Evolutionary conservation across 1,284 basidiomycete genomes (phyloP), one percentile per base, ranked within the genome.

Genomic region (Rhodotorula glutinis): DNA sequence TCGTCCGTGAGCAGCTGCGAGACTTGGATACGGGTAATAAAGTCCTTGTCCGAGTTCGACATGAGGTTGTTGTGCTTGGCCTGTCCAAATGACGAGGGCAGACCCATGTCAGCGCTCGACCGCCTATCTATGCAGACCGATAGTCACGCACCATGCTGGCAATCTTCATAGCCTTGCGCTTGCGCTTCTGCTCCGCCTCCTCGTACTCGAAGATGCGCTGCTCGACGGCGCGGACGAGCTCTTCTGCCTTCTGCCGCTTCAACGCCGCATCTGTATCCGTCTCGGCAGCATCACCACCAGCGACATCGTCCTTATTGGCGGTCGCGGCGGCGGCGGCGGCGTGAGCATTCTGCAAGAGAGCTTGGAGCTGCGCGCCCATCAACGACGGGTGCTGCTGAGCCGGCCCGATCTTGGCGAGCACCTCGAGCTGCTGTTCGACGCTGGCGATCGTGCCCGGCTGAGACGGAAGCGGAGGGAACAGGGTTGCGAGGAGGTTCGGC

Each of bases 21-120:
- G 55, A 99, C 91, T 80, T 99, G 96, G 68, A 99, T 98, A 49
- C 96, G 88, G 29, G 96, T 98, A 80, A 99, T 98, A 78, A 98
- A 99, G 78, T 98, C 96, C 82, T 98, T 98, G 83, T 99, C 96
- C 21, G 92, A 95, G 79, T 93, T 91, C 0, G 90, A 92, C 96
- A 99, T 99, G 63, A 98, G 84, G 78, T 98, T 94, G 78, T 98
- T 99, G 80, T 96, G 93, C 73, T 90, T 88, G 63, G 92, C 86
- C 93, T 96, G 79, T 25, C n/a, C 43, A 33, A 23, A 3, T 13
- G 27, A 2, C 16, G 30, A 46, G 7, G 25, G 21, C 16, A 25
- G 19, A 25, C 17, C n/a, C n/a, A n/a, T n/a, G n/a, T 47, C 33
- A 38, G 33, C 33, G 11, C 11, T 11, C 11, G 11, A 5, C 5